Base-by-base conservation (phyloP, 495 filamentous ascomycete genomes). In the Lophiostoma macrostomum region DNA sequence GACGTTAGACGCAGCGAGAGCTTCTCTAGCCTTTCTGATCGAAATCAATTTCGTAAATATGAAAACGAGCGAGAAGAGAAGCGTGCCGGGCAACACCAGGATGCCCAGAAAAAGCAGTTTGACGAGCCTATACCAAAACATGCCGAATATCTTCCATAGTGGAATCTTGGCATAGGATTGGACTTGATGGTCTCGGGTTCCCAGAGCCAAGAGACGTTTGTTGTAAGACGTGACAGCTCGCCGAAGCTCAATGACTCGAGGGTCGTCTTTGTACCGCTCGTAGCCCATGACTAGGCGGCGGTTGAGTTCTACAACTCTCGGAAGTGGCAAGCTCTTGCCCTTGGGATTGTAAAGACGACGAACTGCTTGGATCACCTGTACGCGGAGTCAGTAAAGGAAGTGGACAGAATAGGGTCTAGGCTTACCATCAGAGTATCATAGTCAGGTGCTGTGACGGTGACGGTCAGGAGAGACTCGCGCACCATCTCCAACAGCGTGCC, bases 301-400 rank as follows among this genome's bases (percentile, higher is more conserved):
- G 69, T 99, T 99, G 43, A 99, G 81, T 70, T 99, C 93, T 34
- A 99, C 89, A 6, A 97, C 89, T 75, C 90, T 85, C 1, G 93
- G 89, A 34, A 99, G 77, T 4, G 93, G 93, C 19, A 97, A 78
- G 68, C 95, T 96, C 73, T 93, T 97, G 57, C 90, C 86, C 36
- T 87, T 87, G 8, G 87, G 87, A 62, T 96, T 96, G 67, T 99
- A 99, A 23, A 99, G 73, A 37, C 93, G 82, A 56, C 93, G 80
- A 12, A 88, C 93, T 34, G 93, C 94, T 81, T 99, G 93, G 50
- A 96, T 95, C 34, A 84, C 72, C 83, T 86, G 4, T 39, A 50
- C 13, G 1, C 13, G 14, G 23, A 1, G 49, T 58, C 14, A 60
- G 60, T 23, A 18, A 19, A 10, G 13, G 25, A 11, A 12, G 11